Percentiles rank a stretch among this genome's conserved stretches.
Evolutionary conservation across 129 eudicot genomes (phyloP).

Genomic region (Flaveria robusta): DNA sequence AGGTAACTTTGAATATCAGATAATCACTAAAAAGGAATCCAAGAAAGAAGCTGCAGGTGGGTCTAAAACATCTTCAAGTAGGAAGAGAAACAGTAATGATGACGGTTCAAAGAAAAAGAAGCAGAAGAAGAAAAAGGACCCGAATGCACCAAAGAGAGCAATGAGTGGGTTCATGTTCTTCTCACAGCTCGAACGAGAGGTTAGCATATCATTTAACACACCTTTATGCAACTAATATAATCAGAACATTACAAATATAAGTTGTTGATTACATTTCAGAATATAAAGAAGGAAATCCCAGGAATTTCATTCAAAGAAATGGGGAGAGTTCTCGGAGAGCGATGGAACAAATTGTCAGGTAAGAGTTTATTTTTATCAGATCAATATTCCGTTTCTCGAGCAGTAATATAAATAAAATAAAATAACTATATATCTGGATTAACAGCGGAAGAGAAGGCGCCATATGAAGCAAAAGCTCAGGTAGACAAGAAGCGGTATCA

Average conservation of each 20-base stretch:
- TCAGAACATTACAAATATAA: not conserved
- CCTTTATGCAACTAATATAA: not conserved
- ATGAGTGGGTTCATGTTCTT: conserved; percentile 83
- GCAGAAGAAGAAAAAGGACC: conserved; percentile 87
- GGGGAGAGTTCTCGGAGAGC: conserved; percentile 69
- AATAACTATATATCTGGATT: not conserved
- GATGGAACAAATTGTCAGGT: conserved; percentile 75
- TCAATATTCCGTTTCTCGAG: not conserved
- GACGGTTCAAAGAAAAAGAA: conserved; percentile 77
- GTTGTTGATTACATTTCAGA: conserved; percentile 44
- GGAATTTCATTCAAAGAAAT: conserved; percentile 61
- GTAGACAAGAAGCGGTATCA: conserved; percentile 76
- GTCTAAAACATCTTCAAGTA: conserved; percentile 59
- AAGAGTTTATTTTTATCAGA: not conserved
- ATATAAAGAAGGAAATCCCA: conserved; percentile 62
- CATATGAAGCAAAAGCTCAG: conserved; percentile 76
- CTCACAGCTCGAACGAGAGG: conserved; percentile 88
- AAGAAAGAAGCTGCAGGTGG: conserved; percentile 56
- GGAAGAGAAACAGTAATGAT: conserved; percentile 66
- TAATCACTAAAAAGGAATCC: conserved; percentile 61
- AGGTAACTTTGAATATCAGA: conserved; percentile 42
- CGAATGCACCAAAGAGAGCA: conserved; percentile 92
- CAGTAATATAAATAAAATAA: not conserved
- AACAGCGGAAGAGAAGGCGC: conserved; percentile 80
- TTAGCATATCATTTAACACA: conserved; percentile 21